Evolutionary conservation across 306 rosid genomes (phyloP).

Genomic region (Senna siamea): DNA sequence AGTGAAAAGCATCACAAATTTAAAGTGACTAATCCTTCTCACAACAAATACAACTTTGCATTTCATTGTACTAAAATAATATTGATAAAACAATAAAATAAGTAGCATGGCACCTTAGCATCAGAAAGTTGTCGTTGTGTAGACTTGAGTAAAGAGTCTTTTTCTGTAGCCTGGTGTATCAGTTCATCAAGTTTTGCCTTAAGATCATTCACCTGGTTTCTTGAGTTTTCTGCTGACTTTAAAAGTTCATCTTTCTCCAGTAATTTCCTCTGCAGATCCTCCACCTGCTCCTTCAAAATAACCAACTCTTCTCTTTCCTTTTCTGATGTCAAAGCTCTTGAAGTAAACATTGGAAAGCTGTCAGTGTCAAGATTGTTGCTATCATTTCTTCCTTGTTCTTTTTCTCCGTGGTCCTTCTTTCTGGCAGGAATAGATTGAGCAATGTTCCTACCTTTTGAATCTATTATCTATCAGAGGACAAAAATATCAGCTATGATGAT

Average conservation of each 20-base stretch:
- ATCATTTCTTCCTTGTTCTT: conserved; percentile 55
- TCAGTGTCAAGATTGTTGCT: conserved; percentile 54
- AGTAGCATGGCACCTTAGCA: conserved; percentile 64
- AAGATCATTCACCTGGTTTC: conserved; percentile 59
- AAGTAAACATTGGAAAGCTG: conserved; percentile 57
- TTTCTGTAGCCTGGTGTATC: conserved; percentile 67
- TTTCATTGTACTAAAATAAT: conserved; percentile 21
- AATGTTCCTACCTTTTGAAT: conserved; percentile 59
- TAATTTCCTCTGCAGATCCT: conserved; percentile 69
- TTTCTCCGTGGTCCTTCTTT: conserved; percentile 70
- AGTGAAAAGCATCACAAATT: neutral
- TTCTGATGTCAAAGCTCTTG: conserved; percentile 62
- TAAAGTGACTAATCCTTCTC: conserved; percentile 8
- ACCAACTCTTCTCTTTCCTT: conserved; percentile 75
- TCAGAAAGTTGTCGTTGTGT: conserved; percentile 76
- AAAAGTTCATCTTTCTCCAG: conserved; percentile 77
- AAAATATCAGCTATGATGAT: conserved; percentile 33
- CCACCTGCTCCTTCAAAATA: conserved; percentile 72
- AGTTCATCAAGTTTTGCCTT: conserved; percentile 63
- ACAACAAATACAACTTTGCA: conserved; percentile 3
- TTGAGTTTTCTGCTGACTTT: conserved; percentile 70
- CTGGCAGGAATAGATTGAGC: conserved; percentile 70
- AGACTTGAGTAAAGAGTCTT: conserved; percentile 68
- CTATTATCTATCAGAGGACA: conserved; percentile 50
- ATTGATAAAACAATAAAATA: neutral